phyloP scores from a whole-genome alignment of 140 eudicot species.

The Oenanthe javanica region DNA sequence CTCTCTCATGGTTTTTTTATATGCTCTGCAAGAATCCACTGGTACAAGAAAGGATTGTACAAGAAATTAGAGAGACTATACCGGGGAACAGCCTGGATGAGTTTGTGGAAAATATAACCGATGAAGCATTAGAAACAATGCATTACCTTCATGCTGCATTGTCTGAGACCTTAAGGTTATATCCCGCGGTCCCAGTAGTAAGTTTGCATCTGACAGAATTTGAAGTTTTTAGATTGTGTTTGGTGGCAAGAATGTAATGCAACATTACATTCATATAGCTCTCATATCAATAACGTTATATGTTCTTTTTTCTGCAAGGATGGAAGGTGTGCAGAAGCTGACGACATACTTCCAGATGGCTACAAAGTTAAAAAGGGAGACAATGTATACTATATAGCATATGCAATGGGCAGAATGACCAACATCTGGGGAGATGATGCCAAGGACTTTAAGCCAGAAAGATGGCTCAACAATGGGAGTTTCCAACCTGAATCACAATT shows the following conservation, averaged over 20 bases:
- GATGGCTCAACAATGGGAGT: conserved; percentile 54
- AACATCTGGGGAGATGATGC: conserved; percentile 64
- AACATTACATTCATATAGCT: not conserved
- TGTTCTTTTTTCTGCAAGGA: conserved; percentile 15
- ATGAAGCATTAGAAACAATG: conserved; percentile 63
- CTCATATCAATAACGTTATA: not conserved
- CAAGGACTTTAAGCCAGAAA: conserved; percentile 53
- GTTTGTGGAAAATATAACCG: conserved; percentile 40
- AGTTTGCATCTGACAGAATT: not conserved
- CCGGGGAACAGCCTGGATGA: conserved; percentile 25
- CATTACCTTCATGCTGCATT: conserved; percentile 61
- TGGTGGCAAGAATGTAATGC: not conserved
- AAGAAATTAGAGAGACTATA: conserved; percentile 36
- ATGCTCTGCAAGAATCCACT: conserved; percentile 33
- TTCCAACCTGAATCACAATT: conserved; percentile 51
- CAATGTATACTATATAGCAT: conserved; percentile 27
- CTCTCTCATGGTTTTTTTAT: conserved; percentile 41
- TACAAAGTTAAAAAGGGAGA: conserved; percentile 50
- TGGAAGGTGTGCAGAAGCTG: conserved; percentile 37
- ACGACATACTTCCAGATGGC: conserved; percentile 65
- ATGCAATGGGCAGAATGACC: conserved; percentile 53
- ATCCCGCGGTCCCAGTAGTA: conserved; percentile 59
- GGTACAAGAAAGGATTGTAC: conserved; percentile 54
- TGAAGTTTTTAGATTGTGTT: not conserved
- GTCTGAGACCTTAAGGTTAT: conserved; percentile 46